Evolutionary conservation across 352 stramenopile genomes (phyloP).

Genomic region (Blastocystis sp.): DNA sequence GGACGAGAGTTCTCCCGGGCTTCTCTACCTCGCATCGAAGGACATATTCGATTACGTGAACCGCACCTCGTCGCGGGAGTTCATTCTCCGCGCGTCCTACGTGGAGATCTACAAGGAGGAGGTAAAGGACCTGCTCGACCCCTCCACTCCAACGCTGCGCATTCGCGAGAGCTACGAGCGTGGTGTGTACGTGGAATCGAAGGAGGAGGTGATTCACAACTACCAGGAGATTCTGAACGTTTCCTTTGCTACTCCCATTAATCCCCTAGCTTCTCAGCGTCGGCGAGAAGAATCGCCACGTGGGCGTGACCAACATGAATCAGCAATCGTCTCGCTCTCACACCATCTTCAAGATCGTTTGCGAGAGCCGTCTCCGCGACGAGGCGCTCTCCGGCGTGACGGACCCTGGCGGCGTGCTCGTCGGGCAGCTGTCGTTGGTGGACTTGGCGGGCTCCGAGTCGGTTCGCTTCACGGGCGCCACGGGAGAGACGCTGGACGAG

Average conservation of each 20-base stretch:
- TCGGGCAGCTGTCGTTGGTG: constrained; percentile 91
- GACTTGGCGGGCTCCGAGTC: constrained; percentile 95
- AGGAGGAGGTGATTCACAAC: constrained; percentile 86
- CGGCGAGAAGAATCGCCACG: constrained; percentile 88
- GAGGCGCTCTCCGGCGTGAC: constrained; percentile 43
- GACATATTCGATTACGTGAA: constrained; percentile 65
- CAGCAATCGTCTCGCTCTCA: constrained; percentile 91
- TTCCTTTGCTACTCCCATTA: neutral
- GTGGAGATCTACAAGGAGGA: constrained; percentile 99
- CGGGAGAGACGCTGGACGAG: constrained; percentile 88
- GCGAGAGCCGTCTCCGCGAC: constrained; percentile 79
- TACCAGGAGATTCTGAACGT: constrained; percentile 81
- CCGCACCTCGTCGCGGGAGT: constrained; percentile 77
- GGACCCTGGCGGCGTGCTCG: constrained; percentile 79
- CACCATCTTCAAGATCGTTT: constrained; percentile 93
- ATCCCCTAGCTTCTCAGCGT: constrained; percentile 79
- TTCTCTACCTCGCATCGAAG: constrained; percentile 56
- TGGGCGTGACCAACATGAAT: constrained; percentile 94
- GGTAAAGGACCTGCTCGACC: constrained; percentile 87
- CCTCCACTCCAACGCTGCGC: constrained; percentile 75
- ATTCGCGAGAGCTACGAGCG: constrained; percentile 88
- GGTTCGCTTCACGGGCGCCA: constrained; percentile 87
- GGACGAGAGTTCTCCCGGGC: constrained; percentile 59
- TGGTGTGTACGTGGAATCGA: constrained; percentile 91
- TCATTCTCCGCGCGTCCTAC: constrained; percentile 91